These are phyloP conservation scores for Aethionema arabicum DNA, from an alignment of 345 rosid genomes.

Conservation along the genomic window DNA sequence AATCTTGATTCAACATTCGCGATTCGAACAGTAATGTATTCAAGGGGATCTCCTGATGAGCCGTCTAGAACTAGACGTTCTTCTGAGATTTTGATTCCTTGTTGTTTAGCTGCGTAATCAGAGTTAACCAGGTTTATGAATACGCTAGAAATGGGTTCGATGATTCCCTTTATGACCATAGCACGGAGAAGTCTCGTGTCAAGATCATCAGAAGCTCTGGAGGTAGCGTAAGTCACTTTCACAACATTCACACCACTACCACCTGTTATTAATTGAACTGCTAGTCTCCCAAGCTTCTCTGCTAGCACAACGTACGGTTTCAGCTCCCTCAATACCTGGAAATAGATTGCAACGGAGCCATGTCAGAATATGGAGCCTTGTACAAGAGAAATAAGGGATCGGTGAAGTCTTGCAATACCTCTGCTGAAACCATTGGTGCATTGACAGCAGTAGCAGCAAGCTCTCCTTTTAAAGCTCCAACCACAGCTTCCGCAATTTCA, in stretches of 20 bases:
- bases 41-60: conserved; percentile 59
- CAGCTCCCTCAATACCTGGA: conserved; percentile 57
- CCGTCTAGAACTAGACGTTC: conserved; percentile 53
- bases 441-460: conserved; percentile 57
- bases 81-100: conserved; percentile 56
- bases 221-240: conserved; percentile 56
- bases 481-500: conserved; percentile 60
- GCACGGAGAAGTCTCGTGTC: conserved; percentile 76
- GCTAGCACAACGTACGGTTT: conserved; percentile 57
- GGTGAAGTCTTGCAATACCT: conserved; percentile 35
- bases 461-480: conserved; percentile 55
- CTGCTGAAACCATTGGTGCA: conserved; percentile 62
- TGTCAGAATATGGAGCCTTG: neutral
- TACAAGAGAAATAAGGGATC: too few relatives aligned
- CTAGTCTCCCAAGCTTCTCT: conserved; percentile 64
- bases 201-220: conserved; percentile 67
- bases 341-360: conserved; percentile 17
- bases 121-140: conserved; percentile 73
- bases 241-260: conserved; percentile 66
- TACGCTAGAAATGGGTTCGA: conserved; percentile 62
- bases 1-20: conserved; percentile 72
- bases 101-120: conserved; percentile 63
- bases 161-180: conserved; percentile 65
- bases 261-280: conserved; percentile 67
- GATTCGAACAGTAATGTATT: conserved; percentile 59